Conservation (phyloP, 2,329 filamentous ascomycete species). For the Talaromyces sp. region DNA sequence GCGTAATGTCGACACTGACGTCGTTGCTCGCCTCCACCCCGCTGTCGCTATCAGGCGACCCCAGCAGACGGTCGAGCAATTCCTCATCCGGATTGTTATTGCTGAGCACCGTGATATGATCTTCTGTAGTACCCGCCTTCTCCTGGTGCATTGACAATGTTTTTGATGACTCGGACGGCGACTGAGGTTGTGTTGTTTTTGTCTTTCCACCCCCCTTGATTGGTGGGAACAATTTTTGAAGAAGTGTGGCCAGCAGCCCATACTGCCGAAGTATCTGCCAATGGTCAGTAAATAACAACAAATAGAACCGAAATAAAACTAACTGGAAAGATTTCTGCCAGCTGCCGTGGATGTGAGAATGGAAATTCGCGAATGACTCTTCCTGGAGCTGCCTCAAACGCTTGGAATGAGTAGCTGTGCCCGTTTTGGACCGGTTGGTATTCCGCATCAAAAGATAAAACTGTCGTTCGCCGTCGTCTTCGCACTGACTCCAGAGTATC, state of each 20-base stretch:
- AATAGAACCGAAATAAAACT: constrained; percentile 7
- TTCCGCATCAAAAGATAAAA: constrained; percentile 26
- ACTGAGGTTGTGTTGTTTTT: constrained; percentile 1
- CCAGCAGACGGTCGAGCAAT: constrained; percentile 53
- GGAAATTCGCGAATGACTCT: constrained; percentile 36
- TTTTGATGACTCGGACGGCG: constrained; percentile 5
- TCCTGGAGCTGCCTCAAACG: constrained; percentile 35
- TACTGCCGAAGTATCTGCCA: constrained; percentile 39
- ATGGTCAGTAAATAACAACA: neutral
- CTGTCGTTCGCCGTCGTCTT: constrained; percentile 26
- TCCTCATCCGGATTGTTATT: constrained; percentile 37
- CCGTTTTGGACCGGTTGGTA: constrained; percentile 23
- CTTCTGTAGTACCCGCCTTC: constrained; percentile 11
- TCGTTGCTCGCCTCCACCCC: constrained; percentile 6
- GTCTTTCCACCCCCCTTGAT: neutral
- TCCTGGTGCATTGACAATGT: constrained; percentile 8
- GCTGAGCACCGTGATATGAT: constrained; percentile 27
- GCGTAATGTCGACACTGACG: constrained; percentile 32
- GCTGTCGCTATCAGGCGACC: constrained; percentile 2
- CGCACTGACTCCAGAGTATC: constrained; percentile 13
- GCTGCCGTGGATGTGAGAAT: constrained; percentile 41
- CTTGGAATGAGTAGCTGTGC: constrained; percentile 40
- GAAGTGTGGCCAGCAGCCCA: constrained; percentile 34
- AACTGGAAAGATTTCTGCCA: constrained; percentile 39
- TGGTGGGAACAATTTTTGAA: constrained; percentile 28